A percentile compares a stretch with the other conserved stretches of the same genome.
These are phyloP conservation scores for Dryadomyces quercus-mongolicae DNA, from an alignment of 2,329 filamentous ascomycete species.

Conservation along the genomic window DNA sequence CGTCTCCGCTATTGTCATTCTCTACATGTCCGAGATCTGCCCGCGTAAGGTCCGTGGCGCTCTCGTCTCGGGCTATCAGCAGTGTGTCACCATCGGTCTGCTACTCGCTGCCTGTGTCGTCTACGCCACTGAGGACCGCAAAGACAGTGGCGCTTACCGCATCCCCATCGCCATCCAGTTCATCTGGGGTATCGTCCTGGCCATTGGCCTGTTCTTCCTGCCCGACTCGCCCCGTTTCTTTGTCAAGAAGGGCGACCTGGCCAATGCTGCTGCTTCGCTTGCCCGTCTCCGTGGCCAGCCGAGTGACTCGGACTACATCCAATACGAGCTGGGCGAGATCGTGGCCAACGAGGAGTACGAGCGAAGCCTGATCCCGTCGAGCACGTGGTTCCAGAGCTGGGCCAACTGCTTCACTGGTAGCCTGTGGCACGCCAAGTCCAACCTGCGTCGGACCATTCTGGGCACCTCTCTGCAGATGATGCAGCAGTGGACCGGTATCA, in stretches of 20 bases:
- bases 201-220: constrained; percentile 57
- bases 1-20: constrained; percentile 66
- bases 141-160: constrained; percentile 58
- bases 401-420: constrained; percentile 53
- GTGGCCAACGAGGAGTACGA: constrained; percentile 86
- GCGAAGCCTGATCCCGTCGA: constrained; percentile 51
- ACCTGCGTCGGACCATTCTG: constrained; percentile 57
- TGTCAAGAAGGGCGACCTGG: constrained; percentile 63
- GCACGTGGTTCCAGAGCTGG: constrained; percentile 59
- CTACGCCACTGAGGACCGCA: constrained; percentile 54
- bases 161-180: constrained; percentile 75
- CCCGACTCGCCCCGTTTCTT: constrained; percentile 81
- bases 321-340: constrained; percentile 71
- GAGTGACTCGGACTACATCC: constrained; percentile 59
- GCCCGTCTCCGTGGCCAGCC: constrained; percentile 63
- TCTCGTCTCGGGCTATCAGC: constrained; percentile 52
- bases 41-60: constrained; percentile 51
- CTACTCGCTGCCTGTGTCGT: constrained; percentile 45
- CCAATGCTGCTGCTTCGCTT: constrained; percentile 50
- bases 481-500: constrained; percentile 76
- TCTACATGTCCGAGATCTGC: constrained; percentile 78
- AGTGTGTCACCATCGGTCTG: constrained; percentile 63
- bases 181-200: constrained; percentile 68
- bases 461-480: constrained; percentile 69
- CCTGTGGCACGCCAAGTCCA: constrained; percentile 50